phyloP scores from a whole-genome alignment of 2,329 filamentous ascomycete species.

The Nemania serpens region DNA sequence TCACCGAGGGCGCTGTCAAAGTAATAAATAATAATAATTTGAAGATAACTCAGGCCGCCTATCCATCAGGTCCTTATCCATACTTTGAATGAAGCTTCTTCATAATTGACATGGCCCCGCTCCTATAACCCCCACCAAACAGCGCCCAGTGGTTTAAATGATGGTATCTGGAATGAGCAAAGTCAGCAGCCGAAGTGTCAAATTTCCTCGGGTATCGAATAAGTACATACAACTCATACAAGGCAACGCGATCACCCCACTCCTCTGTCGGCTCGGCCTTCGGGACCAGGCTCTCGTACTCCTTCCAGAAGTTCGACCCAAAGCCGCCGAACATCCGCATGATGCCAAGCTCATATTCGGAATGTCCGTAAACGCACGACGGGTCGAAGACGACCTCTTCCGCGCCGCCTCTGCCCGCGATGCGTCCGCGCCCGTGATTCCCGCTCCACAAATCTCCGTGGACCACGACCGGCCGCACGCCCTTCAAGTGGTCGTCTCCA shows the following conservation, averaged over 20 bases:
- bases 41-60: too few species aligned
- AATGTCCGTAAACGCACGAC: constrained; percentile 80
- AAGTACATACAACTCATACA: constrained; percentile 80
- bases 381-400: constrained; percentile 86
- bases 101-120: constrained; percentile 81
- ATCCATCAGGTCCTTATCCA: constrained; percentile 43
- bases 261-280: constrained; percentile 81
- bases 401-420: constrained; percentile 54
- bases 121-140: constrained; percentile 79
- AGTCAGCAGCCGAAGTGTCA: constrained; percentile 7
- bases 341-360: constrained; percentile 88
- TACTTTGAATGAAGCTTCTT: constrained; percentile 74
- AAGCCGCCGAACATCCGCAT: constrained; percentile 98
- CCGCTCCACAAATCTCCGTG: constrained; percentile 96
- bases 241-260: constrained; percentile 77
- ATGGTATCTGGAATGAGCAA: constrained; percentile 66
- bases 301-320: constrained; percentile 69
- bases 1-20: background rate
- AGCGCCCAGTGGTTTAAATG: constrained; percentile 87
- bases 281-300: constrained; percentile 76
- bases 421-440: constrained; percentile 71
- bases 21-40: background rate
- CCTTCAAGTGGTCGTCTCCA: constrained; percentile 66
- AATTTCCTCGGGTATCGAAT: background rate
- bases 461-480: constrained; percentile 75